phyloP scores from a whole-genome alignment of 345 rosid genomes.

The Hypericum androsaemum region DNA sequence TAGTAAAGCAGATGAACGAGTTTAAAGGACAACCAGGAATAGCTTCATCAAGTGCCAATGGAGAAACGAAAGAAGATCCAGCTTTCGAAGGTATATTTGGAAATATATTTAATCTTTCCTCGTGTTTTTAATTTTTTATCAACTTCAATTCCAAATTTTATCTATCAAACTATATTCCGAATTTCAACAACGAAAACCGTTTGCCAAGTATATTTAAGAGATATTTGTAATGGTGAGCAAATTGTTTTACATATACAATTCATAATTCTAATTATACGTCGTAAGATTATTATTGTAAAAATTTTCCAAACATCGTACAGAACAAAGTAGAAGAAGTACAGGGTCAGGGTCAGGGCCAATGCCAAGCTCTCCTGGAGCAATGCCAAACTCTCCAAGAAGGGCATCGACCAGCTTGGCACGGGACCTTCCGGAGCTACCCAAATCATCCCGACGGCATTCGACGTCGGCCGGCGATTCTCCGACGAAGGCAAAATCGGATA shows the following conservation, averaged over 20 bases:
- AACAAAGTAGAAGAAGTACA: slow-evolving; percentile 2
- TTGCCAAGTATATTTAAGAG: too few relatives aligned
- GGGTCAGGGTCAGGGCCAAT: background rate
- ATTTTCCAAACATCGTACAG: slow-evolving; percentile 1
- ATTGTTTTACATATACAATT: too few relatives aligned
- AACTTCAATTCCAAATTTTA: background rate
- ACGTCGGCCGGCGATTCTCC: slow-evolving; percentile 28
- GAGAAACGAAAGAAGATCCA: slow-evolving; percentile 32
- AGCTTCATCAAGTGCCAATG: slow-evolving; percentile 19
- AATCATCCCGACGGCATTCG: slow-evolving; percentile 30
- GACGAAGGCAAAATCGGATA: slow-evolving; percentile 37
- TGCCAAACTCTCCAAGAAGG: background rate
- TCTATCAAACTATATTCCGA: too few relatives aligned
- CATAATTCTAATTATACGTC: too few relatives aligned
- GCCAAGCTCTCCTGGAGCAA: slow-evolving; percentile 6
- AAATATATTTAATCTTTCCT: too few relatives aligned
- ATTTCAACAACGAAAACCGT: background rate
- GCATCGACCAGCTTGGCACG: slow-evolving; percentile 4
- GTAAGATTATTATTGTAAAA: too few relatives aligned
- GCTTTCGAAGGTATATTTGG: slow-evolving; percentile 38
- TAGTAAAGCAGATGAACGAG: background rate
- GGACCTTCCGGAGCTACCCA: slow-evolving; percentile 28
- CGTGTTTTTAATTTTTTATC: too few relatives aligned
- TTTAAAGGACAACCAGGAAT: background rate
- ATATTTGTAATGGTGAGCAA: background rate